These are phyloP conservation scores for Jamesozyma piceae DNA, from an alignment of 805 yeast genomes.

Conservation along the genomic window DNA sequence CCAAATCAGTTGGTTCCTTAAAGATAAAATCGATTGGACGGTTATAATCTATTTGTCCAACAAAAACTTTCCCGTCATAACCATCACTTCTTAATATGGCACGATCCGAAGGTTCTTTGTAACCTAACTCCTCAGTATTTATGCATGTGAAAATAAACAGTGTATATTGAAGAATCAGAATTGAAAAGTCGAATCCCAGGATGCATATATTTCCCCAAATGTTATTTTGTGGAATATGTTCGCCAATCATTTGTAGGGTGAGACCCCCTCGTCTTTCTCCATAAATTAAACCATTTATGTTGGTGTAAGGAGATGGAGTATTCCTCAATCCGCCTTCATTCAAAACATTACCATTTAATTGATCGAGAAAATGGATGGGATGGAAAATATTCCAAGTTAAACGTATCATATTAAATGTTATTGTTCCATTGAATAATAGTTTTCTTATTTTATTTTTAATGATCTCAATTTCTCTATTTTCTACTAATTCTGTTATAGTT, in stretches of 20 bases:
- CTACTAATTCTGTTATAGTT: constrained; percentile 4
- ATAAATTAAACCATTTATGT: constrained; percentile 18
- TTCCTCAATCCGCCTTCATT: constrained; percentile 21
- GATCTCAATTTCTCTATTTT: constrained; percentile 2
- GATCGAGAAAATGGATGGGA: constrained; percentile 31
- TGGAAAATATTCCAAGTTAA: constrained; percentile 18
- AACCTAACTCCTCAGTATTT: constrained; percentile 19
- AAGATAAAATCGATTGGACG: too few species aligned
- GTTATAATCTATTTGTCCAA: constrained; percentile 32
- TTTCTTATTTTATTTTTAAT: constrained; percentile 17
- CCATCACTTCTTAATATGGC: constrained; percentile 32
- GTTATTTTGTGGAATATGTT: constrained; percentile 30
- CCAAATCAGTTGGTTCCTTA: too few species aligned
- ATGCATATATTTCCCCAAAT: constrained; percentile 27
- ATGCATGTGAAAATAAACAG: constrained; percentile 22
- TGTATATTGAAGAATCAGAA: constrained; percentile 23
- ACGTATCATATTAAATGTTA: constrained; percentile 17
- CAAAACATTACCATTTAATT: constrained; percentile 21
- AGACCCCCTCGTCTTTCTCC: constrained; percentile 32
- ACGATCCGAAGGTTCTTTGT: constrained; percentile 8
- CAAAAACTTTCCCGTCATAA: constrained; percentile 34
- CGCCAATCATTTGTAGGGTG: constrained; percentile 41
- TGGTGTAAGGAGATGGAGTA: constrained; percentile 24
- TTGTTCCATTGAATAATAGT: constrained; percentile 19
- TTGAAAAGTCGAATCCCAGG: constrained; percentile 20